phyloP scores from a whole-genome alignment of 2,329 filamentous ascomycete species.

The Diatrype stigma region DNA sequence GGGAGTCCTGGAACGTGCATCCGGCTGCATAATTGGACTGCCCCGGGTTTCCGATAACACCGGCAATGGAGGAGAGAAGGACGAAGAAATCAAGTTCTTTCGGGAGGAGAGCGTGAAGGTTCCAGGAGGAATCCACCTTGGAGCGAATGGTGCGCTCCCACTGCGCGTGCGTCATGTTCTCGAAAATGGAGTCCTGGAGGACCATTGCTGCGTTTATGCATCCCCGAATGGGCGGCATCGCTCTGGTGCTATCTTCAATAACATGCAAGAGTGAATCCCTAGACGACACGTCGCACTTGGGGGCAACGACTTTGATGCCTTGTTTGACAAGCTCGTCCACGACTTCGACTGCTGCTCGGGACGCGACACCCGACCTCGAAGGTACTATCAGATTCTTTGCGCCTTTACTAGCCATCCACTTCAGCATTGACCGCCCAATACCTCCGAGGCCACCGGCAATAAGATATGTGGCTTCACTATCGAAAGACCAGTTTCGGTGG shows the following conservation, averaged over 20 bases:
- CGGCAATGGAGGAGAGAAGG: neutral
- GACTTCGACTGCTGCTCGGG: slow-evolving; percentile 4
- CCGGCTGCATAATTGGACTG: slow-evolving; percentile 1
- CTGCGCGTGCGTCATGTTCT: slow-evolving; percentile 1
- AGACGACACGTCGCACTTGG: slow-evolving; percentile 19
- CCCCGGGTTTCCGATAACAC: neutral
- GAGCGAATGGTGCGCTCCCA: neutral
- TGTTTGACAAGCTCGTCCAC: too few species aligned
- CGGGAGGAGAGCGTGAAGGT: neutral
- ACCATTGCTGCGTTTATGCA: slow-evolving; percentile 37
- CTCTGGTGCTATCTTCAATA: neutral
- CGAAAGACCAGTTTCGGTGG: slow-evolving; percentile 7
- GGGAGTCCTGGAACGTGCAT: neutral
- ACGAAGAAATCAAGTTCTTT: neutral
- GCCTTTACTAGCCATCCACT: slow-evolving; percentile 4
- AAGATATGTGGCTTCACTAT: slow-evolving; percentile 7
- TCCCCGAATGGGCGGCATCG: slow-evolving; percentile 28
- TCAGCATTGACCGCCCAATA: slow-evolving; percentile 5
- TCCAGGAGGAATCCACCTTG: neutral
- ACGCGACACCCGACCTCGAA: neutral
- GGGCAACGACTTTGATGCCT: slow-evolving; percentile 12
- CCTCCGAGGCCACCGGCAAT: slow-evolving; percentile 12
- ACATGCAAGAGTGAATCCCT: slow-evolving; percentile 3
- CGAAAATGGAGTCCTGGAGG: slow-evolving; percentile 6
- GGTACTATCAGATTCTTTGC: slow-evolving; percentile 2